Evolutionary conservation across 1,284 basidiomycete species (phyloP), one percentile per base, ranked within the genome.

Genomic region (Xerocomus nothofagi): DNA sequence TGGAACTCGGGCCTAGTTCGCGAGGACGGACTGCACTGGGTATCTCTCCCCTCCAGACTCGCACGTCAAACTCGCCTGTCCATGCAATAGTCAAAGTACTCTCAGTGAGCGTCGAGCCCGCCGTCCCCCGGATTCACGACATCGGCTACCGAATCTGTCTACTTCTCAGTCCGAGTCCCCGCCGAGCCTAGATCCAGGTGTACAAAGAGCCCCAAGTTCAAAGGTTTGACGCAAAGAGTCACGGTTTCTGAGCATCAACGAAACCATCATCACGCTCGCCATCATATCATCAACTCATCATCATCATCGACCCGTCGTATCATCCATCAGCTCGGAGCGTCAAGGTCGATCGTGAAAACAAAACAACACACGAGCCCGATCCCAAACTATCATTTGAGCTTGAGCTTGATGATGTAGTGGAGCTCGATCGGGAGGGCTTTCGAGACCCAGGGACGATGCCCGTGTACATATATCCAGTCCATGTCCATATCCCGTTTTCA

Each of bases 111-210:
- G 24, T 48, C 41, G 31, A 20, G 27, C 32, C 15, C 33, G 30
- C 11, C 21, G 29, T 36, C 15, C 8, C 26, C 51, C 46, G 20
- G 52, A 50, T 43, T 32, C 52, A 42, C 12, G 7, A 30, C 29
- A 10, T 49, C 10, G 14, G 21, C 26, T 23, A 14, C 23, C 2
- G 23, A 55, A 39, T 51, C 20, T 29, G 20, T 36, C 29, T 23
- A 50, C 34, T 3, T 39, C 39, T 23, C 7, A 17, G 12, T 24
- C 11, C 21, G 20, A 23, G 6, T 1, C n/a, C n/a, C 15, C n/a
- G n/a, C 17, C 14, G 6, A 20, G 17, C 23, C 10, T 14, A 17
- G 47, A 56, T 55, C 24, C 12, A 36, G 9, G 17, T 24, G 32
- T 30, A 18, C 14, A 27, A 10, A 8, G 40, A 23, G 15, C 29